These are phyloP conservation scores for Turritis glabra DNA, from an alignment of 345 rosid species.

Conservation along the genomic window DNA sequence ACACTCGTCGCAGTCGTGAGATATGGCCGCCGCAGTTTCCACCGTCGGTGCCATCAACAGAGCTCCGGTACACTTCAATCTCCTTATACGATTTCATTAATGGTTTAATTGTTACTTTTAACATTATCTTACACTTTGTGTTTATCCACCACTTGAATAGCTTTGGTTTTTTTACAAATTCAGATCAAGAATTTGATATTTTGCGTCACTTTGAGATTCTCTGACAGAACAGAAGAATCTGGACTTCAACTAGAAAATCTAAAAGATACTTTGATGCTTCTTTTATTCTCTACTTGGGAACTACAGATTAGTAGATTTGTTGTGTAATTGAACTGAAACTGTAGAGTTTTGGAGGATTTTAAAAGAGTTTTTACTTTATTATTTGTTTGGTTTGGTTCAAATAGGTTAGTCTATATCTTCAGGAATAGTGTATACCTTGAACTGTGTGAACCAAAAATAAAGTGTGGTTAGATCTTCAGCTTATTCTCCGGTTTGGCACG, in stretches of 20 bases:
- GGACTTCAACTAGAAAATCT: neutral
- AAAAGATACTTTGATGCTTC: conserved; percentile 6
- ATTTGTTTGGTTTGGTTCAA: neutral
- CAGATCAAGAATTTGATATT: neutral
- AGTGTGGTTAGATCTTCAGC: neutral
- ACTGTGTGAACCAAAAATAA: neutral
- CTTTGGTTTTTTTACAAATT: neutral
- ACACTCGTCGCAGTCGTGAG: conserved; percentile 28
- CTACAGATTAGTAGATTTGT: neutral
- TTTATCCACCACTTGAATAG: neutral
- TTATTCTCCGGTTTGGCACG: neutral
- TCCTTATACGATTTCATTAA: neutral
- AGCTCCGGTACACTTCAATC: conserved; percentile 53
- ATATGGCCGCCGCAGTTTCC: conserved; percentile 82
- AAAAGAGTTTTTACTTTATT: neutral
- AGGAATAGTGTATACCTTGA: neutral
- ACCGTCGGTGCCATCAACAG: conserved; percentile 77
- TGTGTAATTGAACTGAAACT: neutral
- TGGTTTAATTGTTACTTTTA: neutral
- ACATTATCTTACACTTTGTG: neutral
- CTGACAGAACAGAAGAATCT: conserved; percentile 12
- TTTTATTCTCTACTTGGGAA: neutral
- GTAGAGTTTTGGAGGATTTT: neutral
- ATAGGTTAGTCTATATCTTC: neutral
- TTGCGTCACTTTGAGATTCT: conserved; percentile 24